Percentiles rank a stretch among this genome's conserved stretches.
Conservation (phyloP, 75 land plant genomes). For the Cryptomeria japonica region DNA sequence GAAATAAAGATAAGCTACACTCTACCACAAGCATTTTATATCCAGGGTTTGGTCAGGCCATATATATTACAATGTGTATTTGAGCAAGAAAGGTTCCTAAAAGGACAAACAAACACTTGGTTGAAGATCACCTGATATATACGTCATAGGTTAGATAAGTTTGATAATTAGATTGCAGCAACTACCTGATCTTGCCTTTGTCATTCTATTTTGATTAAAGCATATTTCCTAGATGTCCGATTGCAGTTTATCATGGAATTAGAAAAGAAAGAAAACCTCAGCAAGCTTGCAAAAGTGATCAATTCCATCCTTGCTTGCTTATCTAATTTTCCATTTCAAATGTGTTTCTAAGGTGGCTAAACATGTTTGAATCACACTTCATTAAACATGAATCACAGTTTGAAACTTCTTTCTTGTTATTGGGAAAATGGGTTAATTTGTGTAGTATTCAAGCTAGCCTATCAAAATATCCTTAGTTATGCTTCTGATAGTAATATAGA, state of each 20-base stretch:
- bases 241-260: background rate
- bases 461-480: background rate
- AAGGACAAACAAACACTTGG: too few species aligned
- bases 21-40: background rate
- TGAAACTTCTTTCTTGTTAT: background rate
- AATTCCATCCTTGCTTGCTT: background rate
- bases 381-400: background rate
- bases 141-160: too few species aligned
- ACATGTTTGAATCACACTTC: background rate
- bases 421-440: background rate
- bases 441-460: background rate
- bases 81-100: too few species aligned
- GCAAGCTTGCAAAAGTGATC: background rate
- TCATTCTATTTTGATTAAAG: background rate
- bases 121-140: too few species aligned
- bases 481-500: background rate
- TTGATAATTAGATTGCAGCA: too few species aligned
- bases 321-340: background rate
- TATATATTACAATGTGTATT: too few species aligned
- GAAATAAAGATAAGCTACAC: too few species aligned
- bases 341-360: background rate
- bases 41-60: too few species aligned
- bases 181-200: too few species aligned
- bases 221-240: background rate
- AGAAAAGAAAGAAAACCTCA: background rate